Conservation (phyloP, 2,329 filamentous ascomycete genomes). For the Talaromyces rugulosus region DNA sequence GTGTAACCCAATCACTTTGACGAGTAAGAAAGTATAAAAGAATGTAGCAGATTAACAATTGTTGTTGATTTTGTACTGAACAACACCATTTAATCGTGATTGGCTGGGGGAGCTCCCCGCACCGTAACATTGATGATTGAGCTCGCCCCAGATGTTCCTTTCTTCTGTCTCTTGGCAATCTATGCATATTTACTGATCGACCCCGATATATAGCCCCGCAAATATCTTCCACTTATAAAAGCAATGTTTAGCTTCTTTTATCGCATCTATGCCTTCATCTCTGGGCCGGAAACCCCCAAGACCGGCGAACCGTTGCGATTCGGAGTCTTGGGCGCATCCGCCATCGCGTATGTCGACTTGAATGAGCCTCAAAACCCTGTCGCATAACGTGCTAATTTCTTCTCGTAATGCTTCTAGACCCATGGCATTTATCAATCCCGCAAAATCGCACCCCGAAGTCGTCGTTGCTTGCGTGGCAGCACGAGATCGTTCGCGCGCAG, state of each 20-base stretch:
- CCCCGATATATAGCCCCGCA: not conserved
- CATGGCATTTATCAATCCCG: constrained; percentile 36
- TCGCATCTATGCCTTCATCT: constrained; percentile 6
- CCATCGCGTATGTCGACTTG: constrained; percentile 2
- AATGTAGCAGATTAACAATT: not conserved
- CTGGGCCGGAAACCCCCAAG: constrained; percentile 2
- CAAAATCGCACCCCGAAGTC: constrained; percentile 50
- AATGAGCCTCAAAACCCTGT: not conserved
- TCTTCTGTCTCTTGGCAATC: not conserved
- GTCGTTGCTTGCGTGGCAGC: constrained; percentile 50
- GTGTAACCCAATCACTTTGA: not conserved
- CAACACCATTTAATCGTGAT: not conserved
- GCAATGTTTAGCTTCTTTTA: constrained; percentile 5
- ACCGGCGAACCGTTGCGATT: constrained; percentile 2
- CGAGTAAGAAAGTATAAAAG: not conserved
- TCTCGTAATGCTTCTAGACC: constrained; percentile 13
- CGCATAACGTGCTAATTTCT: not conserved
- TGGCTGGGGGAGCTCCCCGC: not conserved
- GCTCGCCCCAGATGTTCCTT: not conserved
- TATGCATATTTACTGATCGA: not conserved
- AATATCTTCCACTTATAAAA: not conserved
- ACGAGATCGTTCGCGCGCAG: constrained; percentile 43
- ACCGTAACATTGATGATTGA: not conserved
- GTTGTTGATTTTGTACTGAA: no score
- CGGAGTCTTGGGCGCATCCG: constrained; percentile 7